Evolutionary conservation across 257 asterid genomes (phyloP), one percentile per base, ranked within the genome.

Genomic region (Plantago major): DNA sequence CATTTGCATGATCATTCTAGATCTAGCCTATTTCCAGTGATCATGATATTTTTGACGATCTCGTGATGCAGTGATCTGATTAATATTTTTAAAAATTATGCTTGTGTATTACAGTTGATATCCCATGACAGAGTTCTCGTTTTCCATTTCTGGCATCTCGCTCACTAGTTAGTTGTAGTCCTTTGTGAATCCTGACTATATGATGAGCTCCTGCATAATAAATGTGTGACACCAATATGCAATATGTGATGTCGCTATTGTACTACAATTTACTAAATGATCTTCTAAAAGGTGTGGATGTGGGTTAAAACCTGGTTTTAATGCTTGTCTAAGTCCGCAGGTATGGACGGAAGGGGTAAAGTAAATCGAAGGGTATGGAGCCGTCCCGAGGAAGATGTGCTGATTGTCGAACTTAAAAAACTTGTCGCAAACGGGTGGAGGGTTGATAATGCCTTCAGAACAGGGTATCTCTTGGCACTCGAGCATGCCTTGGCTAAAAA

Each of bases 371-470:
- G 63, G 49, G 63, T 58, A 8, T 58, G 63, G 63, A 58, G 15
- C 19, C 63, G 63, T 17, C 19, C 46, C 10, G 63, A 58, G 16
- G 63, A 58, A 18, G 63, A 42, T 42, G 48, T 42, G 38, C 10
- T 58, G 17, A 17, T 58, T 11, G 44, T 38, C 6, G 63, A 42
- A 58, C 49, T 58, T 9, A 58, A 58, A 17, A 42, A 58, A 14
- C 63, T 58, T 7, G 49, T 58, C 16, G 63, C 49, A 5, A 58
- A 58, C 9, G 63, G 63, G n/a, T 58, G 63, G 63, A 58, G 63
- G 28, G 49, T 42, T 26, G 63, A 58, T 40, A 58, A 58, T 10
- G 49, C 63, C 7, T 58, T 58, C 19, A 58, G 63, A 42, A 42
- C 46, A 8, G 63, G 63, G 13, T 58, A 58, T 42, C 37, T 58